Evolutionary conservation across 2,329 filamentous ascomycete genomes (phyloP).

Genomic region (Colletotrichum orchidophilum): DNA sequence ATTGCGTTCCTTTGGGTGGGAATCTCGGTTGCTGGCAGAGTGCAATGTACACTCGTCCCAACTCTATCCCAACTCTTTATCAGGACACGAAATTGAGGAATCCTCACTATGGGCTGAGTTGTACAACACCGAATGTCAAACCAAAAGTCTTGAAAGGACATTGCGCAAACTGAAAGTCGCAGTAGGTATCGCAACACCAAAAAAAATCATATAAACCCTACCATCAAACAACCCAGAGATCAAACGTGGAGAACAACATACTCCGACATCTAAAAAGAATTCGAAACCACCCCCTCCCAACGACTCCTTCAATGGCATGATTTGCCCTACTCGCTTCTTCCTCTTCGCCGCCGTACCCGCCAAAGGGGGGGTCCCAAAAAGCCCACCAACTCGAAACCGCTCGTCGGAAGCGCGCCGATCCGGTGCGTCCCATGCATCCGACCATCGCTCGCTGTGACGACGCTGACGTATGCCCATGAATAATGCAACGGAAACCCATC

Average conservation of each 20-base stretch:
- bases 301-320: neutral
- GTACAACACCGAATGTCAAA: too few relatives aligned
- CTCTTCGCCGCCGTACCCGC: neutral
- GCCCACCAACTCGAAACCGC: conserved; percentile 19
- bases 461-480: conserved; percentile 18
- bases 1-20: neutral
- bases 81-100: neutral
- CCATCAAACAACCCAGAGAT: neutral
- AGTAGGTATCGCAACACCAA: neutral
- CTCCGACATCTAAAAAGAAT: neutral
- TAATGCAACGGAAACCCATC: neutral
- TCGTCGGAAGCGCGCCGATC: conserved; percentile 24
- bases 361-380: neutral
- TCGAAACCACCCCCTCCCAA: neutral
- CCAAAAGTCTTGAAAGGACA: too few relatives aligned
- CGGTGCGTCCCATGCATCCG: conserved; percentile 18
- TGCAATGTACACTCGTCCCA: neutral
- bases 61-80: too few relatives aligned
- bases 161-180: too few relatives aligned
- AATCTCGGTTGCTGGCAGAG: neutral
- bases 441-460: conserved; percentile 19
- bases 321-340: neutral
- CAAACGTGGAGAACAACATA: neutral
- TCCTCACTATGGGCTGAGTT: too few relatives aligned
- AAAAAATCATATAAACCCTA: neutral